These are phyloP conservation scores for Lactarius trivialis DNA, from an alignment of 768 basidiomycete species.

Conservation along the genomic window DNA sequence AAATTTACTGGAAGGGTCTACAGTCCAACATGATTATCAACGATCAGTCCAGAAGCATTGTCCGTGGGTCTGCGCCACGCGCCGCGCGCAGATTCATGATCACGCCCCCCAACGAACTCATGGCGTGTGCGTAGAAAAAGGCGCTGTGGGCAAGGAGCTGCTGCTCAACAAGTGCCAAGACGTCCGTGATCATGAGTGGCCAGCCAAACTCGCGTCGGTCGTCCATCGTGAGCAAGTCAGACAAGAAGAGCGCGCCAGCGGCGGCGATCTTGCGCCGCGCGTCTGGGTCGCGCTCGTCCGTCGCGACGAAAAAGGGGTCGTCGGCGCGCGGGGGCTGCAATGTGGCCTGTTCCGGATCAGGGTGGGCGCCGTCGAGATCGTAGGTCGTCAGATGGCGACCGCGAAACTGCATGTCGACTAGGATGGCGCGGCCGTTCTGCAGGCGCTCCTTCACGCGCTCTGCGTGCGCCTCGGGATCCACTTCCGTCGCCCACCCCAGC, in stretches of 20 bases:
- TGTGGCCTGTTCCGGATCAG: conserved; percentile 11
- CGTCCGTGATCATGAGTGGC: conserved; percentile 38
- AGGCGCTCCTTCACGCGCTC: conserved; percentile 30
- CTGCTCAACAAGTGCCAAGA: conserved; percentile 40
- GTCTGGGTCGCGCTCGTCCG: conserved; percentile 37
- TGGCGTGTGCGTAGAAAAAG: conserved; percentile 35
- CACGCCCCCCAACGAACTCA: conserved; percentile 37
- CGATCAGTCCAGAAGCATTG: conserved; percentile 32
- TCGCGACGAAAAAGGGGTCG: conserved; percentile 32
- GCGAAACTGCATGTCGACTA: conserved; percentile 13
- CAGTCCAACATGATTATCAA: background rate
- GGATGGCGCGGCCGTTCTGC: conserved; percentile 27
- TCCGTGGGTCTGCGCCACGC: conserved; percentile 34
- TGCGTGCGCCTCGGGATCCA: conserved; percentile 33
- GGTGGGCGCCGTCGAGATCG: conserved; percentile 5
- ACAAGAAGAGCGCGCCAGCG: conserved; percentile 36
- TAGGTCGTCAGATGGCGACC: conserved; percentile 6
- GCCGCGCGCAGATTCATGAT: conserved; percentile 35
- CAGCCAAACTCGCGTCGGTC: conserved; percentile 37
- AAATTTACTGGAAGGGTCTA: no score
- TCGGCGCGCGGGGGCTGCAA: conserved; percentile 1
- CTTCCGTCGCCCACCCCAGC: conserved; percentile 34
- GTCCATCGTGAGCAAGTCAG: conserved; percentile 38
- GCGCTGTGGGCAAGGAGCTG: conserved; percentile 30
- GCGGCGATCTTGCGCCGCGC: conserved; percentile 31